Evolutionary conservation across 2,329 filamentous ascomycete species (phyloP).

Genomic region (Penicillium sclerotiorum): DNA sequence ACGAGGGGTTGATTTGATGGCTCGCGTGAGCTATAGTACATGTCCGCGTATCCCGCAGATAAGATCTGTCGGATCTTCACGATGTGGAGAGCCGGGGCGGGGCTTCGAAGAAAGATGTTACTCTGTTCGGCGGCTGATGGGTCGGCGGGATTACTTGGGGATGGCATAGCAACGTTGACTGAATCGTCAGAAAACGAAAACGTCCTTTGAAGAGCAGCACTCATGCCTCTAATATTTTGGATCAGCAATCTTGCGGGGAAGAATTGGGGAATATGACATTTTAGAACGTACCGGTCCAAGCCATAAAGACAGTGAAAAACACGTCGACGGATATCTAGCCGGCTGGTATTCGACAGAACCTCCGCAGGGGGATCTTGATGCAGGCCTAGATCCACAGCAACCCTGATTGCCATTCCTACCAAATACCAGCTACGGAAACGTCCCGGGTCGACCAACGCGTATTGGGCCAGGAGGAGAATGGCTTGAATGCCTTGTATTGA

Average conservation of each 20-base stretch:
- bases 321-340: conserved; percentile 75
- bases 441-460: conserved; percentile 83
- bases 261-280: neutral
- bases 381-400: conserved; percentile 84
- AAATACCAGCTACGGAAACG: conserved; percentile 95
- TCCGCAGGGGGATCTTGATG: conserved; percentile 86
- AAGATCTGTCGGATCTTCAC: conserved; percentile 84
- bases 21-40: conserved; percentile 76
- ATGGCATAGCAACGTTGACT: conserved; percentile 75
- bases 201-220: conserved; percentile 80
- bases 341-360: conserved; percentile 66
- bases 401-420: conserved; percentile 85
- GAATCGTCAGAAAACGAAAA: conserved; percentile 95
- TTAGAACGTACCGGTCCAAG: conserved; percentile 75
- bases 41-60: conserved; percentile 84
- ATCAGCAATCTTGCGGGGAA: conserved; percentile 9
- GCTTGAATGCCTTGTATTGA: conserved; percentile 85
- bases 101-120: conserved; percentile 56
- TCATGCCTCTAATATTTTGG: conserved; percentile 71
- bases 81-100: conserved; percentile 73
- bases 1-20: conserved; percentile 67
- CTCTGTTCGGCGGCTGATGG: conserved; percentile 47
- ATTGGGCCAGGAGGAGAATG: conserved; percentile 81
- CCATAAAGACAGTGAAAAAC: conserved; percentile 92
- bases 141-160: conserved; percentile 50